These are phyloP conservation scores for Pleurotus platypus DNA, from an alignment of 768 basidiomycete species.

Conservation along the genomic window DNA sequence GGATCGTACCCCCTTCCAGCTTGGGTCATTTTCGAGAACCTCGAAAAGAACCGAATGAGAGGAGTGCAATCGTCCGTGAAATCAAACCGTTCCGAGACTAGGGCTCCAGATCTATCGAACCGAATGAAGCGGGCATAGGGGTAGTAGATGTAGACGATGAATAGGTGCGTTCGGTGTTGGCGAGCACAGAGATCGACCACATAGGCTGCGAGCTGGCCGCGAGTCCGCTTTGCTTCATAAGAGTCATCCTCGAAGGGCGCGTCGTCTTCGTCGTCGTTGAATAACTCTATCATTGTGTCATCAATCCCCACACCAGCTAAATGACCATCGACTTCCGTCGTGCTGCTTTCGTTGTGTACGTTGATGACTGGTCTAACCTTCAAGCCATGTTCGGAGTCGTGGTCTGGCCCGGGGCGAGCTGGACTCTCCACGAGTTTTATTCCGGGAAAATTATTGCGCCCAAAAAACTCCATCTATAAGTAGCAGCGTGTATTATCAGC, in stretches of 20 bases:
- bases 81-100: constrained; percentile 21
- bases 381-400: neutral
- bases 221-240: neutral
- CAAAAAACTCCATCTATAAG: too few relatives aligned
- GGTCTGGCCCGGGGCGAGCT: neutral
- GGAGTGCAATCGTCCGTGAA: constrained; percentile 12
- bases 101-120: constrained; percentile 29
- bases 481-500: too few relatives aligned
- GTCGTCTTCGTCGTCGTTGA: neutral
- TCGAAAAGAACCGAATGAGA: constrained; percentile 22
- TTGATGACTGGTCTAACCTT: neutral
- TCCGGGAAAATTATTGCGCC: too few relatives aligned
- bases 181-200: constrained; percentile 14
- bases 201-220: constrained; percentile 23
- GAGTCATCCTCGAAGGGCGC: neutral
- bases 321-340: neutral
- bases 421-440: too few relatives aligned
- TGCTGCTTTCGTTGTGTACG: neutral
- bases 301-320: neutral
- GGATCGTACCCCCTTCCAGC: neutral
- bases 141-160: constrained; percentile 24
- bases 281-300: neutral
- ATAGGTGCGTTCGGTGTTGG: constrained; percentile 28
- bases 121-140: constrained; percentile 24
- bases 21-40: constrained; percentile 10